Base-by-base conservation (phyloP, 108 stramenopile species). In the Schizochytrium sp. region DNA sequence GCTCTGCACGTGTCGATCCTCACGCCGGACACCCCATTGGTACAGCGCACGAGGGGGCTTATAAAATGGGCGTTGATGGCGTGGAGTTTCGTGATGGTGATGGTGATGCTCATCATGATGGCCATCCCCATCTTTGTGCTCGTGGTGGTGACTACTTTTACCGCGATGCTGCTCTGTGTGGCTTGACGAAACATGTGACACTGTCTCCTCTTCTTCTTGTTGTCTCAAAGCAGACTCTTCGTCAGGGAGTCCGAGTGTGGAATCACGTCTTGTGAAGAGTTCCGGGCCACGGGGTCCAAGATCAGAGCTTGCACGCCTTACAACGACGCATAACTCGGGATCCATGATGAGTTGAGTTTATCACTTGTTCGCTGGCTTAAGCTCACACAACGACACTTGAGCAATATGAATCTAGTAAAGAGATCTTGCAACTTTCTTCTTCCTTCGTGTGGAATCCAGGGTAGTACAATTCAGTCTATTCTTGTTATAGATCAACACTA, bases 1-100 rank as follows among this genome's bases (percentile, higher is more conserved):
- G 50, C 28, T 55, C 50, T 38, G n/a, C 8, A 55, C 50, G 3
- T 83, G 47, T 56, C 76, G 47, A 49, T 83, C 55, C 15, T 47
- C 28, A 1, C 76, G 76, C 47, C 50, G 76, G 15, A 55, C 50
- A 28, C 76, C 76, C 76, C 76, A 83, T 28, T 83, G 47, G 76
- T 83, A 83, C 0, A 17, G 76, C 12, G 76, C 76, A 17, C 28
- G 13, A 55, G 76, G 76, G 10, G 76, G 45, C 38, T 28, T 83
- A 40, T 83, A 83, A 50, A 83, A 83, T 5, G 76, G 76, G 28
- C 49, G n/a, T 40, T 83, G 49, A 53, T 83, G 76, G 15, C 76
- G 76, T 10, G 47, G 47, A 13, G 55, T 40, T 53, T 83, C 76
- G 53, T 55, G 47, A 53, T 83, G 76, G 5, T 83, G 76, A 49